Percentiles rank a stretch among this genome's conserved stretches.
Evolutionary conservation across 768 basidiomycete species (phyloP).

Genomic region (Kwoniella sp.): DNA sequence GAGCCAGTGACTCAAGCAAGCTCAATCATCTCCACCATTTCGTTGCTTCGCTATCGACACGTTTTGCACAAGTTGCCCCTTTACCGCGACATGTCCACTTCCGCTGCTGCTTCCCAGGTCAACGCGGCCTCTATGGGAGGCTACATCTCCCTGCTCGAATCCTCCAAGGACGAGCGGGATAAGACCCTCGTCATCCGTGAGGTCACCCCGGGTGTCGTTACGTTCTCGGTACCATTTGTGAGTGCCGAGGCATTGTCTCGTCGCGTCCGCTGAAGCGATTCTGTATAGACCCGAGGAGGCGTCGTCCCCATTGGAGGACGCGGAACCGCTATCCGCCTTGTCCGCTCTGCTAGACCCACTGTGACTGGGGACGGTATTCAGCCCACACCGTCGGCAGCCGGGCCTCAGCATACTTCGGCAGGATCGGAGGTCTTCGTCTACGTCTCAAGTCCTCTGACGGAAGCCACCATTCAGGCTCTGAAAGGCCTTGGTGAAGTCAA

Average conservation of each 20-base stretch:
- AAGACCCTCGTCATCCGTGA: conserved; percentile 48
- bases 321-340: conserved; percentile 71
- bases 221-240: conserved; percentile 51
- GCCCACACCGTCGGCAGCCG: conserved; percentile 1
- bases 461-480: conserved; percentile 59
- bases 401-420: background rate
- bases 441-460: conserved; percentile 70
- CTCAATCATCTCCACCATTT: too few species aligned
- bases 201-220: conserved; percentile 46
- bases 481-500: conserved; percentile 23
- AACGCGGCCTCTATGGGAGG: conserved; percentile 1
- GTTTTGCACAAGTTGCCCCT: too few species aligned
- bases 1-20: too few species aligned
- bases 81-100: conserved; percentile 4
- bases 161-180: conserved; percentile 23
- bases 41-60: background rate
- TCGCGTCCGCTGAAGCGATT: background rate
- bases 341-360: conserved; percentile 40
- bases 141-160: conserved; percentile 3
- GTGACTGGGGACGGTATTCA: conserved; percentile 6
- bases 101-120: background rate
- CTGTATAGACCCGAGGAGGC: conserved; percentile 55
- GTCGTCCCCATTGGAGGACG: conserved; percentile 74
- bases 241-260: too few species aligned
- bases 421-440: conserved; percentile 70